Percentiles rank a stretch among this genome's conserved stretches.
Conservation (phyloP, 2,329 filamentous ascomycete species). For the Colletotrichum truncatum region DNA sequence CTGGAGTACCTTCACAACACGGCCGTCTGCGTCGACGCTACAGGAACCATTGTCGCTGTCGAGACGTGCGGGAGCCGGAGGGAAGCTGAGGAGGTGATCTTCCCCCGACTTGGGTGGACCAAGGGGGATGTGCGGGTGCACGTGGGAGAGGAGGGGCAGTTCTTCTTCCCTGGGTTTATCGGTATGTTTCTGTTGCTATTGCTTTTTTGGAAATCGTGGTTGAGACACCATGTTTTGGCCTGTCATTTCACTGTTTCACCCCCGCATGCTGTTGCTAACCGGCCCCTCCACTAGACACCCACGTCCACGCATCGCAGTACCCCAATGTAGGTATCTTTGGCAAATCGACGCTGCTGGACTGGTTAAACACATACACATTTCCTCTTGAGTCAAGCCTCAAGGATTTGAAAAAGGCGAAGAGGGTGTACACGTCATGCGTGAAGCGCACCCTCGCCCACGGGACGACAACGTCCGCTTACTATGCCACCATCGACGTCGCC, state of each 20-base stretch:
- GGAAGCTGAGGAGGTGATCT: conserved; percentile 43
- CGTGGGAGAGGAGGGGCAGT: conserved; percentile 60
- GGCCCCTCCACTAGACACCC: conserved; percentile 79
- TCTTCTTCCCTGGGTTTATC: conserved; percentile 88
- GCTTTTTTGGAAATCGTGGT: neutral
- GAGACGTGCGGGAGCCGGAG: conserved; percentile 45
- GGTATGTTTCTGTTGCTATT: conserved; percentile 53
- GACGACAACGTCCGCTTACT: conserved; percentile 95
- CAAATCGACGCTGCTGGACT: conserved; percentile 90
- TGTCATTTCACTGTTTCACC: neutral
- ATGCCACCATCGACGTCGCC: conserved; percentile 85
- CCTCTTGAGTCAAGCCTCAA: conserved; percentile 85
- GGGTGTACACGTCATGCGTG: conserved; percentile 82
- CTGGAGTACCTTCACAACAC: conserved; percentile 62
- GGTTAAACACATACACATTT: conserved; percentile 95
- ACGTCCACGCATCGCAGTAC: conserved; percentile 95
- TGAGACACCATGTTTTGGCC: neutral
- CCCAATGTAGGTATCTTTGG: conserved; percentile 95
- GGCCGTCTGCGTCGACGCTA: conserved; percentile 58
- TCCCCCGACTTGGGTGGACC: conserved; percentile 56
- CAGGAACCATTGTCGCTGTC: conserved; percentile 60
- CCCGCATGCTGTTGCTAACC: neutral
- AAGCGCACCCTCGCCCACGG: conserved; percentile 85
- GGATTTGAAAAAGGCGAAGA: conserved; percentile 68
- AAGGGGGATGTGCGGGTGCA: conserved; percentile 47